phyloP scores from a whole-genome alignment of 2,329 filamentous ascomycete genomes.

The Colletotrichum filicis region DNA sequence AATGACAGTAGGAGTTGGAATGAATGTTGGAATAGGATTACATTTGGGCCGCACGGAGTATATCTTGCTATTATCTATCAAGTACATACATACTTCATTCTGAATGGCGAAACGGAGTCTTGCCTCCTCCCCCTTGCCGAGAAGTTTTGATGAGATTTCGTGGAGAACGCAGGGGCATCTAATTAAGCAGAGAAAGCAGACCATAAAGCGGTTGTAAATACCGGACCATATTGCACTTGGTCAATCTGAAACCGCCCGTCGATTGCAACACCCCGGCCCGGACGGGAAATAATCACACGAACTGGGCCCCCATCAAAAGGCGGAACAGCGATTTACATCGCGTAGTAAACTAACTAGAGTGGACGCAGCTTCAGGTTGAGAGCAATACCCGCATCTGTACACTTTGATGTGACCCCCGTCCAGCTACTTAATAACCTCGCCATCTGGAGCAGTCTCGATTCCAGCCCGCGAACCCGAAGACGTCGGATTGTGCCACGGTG shows the following conservation, averaged over 20 bases:
- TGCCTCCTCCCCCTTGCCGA: neutral
- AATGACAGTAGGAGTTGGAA: neutral
- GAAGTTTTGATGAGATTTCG: neutral
- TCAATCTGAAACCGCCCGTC: slow-evolving; percentile 16
- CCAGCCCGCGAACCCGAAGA: neutral
- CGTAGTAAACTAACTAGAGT: no score
- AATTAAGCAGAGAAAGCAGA: neutral
- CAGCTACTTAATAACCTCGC: no score
- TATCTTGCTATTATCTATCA: neutral
- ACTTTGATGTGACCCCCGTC: no score
- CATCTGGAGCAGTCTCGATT: neutral
- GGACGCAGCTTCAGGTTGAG: neutral
- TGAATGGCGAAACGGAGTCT: neutral
- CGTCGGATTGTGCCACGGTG: neutral
- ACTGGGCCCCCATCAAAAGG: neutral
- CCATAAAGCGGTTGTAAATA: slow-evolving; percentile 1
- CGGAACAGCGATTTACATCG: neutral
- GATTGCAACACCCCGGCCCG: neutral
- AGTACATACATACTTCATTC: neutral
- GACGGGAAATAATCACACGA: neutral
- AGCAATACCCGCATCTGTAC: neutral
- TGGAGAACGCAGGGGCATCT: neutral
- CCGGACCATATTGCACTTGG: neutral
- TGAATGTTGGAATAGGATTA: neutral
- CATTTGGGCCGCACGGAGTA: neutral